Evolutionary conservation across 495 filamentous ascomycete genomes (phyloP).

Genomic region (Elaphomyces granulatus): DNA sequence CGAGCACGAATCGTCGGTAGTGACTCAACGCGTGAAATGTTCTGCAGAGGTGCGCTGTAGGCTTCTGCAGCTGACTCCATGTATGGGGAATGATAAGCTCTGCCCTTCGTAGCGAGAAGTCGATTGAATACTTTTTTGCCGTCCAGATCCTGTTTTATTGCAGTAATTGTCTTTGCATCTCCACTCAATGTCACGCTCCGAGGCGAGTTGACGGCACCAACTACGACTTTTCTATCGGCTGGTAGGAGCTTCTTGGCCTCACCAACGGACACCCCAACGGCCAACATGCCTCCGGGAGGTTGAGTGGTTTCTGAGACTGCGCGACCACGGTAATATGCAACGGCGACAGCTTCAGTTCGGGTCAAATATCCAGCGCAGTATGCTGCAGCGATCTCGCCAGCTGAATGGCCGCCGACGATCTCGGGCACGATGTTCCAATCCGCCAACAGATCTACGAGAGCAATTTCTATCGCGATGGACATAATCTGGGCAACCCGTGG

Average conservation of each 20-base stretch:
- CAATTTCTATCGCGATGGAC: slow-evolving; percentile 20
- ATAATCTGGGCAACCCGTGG: slow-evolving; percentile 13
- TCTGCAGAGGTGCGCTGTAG: not conserved
- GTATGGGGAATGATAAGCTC: slow-evolving; percentile 45
- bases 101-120: slow-evolving; percentile 32
- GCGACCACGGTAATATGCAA: slow-evolving; percentile 18
- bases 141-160: slow-evolving; percentile 3
- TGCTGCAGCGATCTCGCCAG: slow-evolving; percentile 25
- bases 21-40: not conserved
- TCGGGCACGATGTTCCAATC: slow-evolving; percentile 13
- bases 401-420: slow-evolving; percentile 18
- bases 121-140: slow-evolving; percentile 29
- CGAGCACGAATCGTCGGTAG: not conserved
- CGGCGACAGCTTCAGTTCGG: slow-evolving; percentile 10
- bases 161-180: slow-evolving; percentile 10
- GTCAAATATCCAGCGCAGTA: slow-evolving; percentile 14
- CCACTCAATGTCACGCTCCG: slow-evolving; percentile 17
- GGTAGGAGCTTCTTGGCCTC: not conserved
- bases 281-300: slow-evolving; percentile 10
- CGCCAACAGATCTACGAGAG: slow-evolving; percentile 14
- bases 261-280: slow-evolving; percentile 8
- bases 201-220: slow-evolving; percentile 22
- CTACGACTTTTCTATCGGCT: not conserved
- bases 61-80: slow-evolving; percentile 19
- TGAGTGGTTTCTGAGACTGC: slow-evolving; percentile 2